Evolutionary conservation across 1,284 basidiomycete genomes (phyloP), one percentile per base, ranked within the genome.

Genomic region (Agroathelia rolfsii): DNA sequence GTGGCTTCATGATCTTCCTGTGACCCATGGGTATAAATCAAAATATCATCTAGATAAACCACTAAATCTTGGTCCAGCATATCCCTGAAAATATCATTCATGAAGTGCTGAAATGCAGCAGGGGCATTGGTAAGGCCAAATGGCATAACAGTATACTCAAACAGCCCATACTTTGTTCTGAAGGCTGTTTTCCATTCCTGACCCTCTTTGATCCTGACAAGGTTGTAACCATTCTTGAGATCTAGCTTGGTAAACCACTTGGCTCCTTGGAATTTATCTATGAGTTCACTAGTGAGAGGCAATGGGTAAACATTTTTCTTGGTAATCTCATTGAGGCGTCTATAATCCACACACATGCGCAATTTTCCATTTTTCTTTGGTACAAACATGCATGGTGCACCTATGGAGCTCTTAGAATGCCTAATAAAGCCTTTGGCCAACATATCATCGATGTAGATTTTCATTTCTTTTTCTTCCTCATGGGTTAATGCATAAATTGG

Each of bases 81-180:
- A 17, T 55, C 50, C 8, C 17, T 1, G 28, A 56, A 49, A 4
- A 53, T 9, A 6, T 41, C 37, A 21, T 49, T 37, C 21, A 49
- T 42, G 26, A 49, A 44, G 59, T 32, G 33, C 32, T 61, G 58
- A 40, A 58, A 59, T 0, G 42, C 36, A 3, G 53, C 47, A 3
- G 56, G 58, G 0, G 56, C 55, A 37, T 61, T 61, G 19, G 51
- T 53, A 6, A 59, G 40, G 0, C 58, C 55, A 31, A 56, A 56
- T 0, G 52, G 55, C 52, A 59, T 48, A 21, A 59, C 52, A 2
- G 36, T 24, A 31, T 40, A 55, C 33, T 58, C 47, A 37, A 43
- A 59, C 5, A 43, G 17, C 22, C 53, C 55, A 22, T 47, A 50
- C 7, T 44, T 43, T 0, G 50, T 53, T 4, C 36, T 11, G 41